Base-by-base conservation (phyloP, 352 stramenopile species). In the Globisporangium solare region DNA sequence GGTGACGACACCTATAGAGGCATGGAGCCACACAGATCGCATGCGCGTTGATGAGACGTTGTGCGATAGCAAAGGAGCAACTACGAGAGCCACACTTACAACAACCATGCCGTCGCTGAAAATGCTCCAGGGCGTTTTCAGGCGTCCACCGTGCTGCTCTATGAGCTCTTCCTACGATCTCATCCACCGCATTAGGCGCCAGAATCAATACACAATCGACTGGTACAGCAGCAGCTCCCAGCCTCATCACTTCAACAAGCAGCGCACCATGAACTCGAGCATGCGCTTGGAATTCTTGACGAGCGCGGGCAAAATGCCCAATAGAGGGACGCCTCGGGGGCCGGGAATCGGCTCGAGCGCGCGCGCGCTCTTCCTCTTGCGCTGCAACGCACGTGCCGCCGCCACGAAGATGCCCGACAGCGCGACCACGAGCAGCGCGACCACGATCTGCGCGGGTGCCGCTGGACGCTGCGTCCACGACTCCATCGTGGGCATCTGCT, bases 121-220 rank as follows among this genome's bases (percentile, higher is more conserved):
- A 49, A 88, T 48, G n/a, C 80, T 74, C 74, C 74, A 84, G 37
- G 74, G 77, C 61, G 79, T 80, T 53, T 88, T 88, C 66, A 84
- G 79, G 18, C 71, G 69, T 0, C 77, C 77, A 10, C 70, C 70
- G 32, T 79, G 48, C 45, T 76, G 31, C 42, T 72, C 61, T 32
- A 83, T 51, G 40, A 73, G 58, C 20, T 79, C 69, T 43, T 77
- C 70, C 64, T 79, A 31, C 21, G 49, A 11, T 35, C 27, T 35
- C 27, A 10, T 6, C 6, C 27, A 35, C 27, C 27, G 27, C 27
- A 35, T 35, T 35, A 10, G 6, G 27, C 7, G 27, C 7, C 17
- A 20, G 15, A 12, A 6, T 22, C n/a, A 11, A 17, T 39, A 51
- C 21, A 18, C 22, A 39, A 2, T 5, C 24, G 24, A 11, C 6